Percentiles rank a stretch among this genome's conserved stretches.
These are phyloP conservation scores for Fusarium sambucinum DNA, from an alignment of 2,329 filamentous ascomycete species.

Conservation along the genomic window DNA sequence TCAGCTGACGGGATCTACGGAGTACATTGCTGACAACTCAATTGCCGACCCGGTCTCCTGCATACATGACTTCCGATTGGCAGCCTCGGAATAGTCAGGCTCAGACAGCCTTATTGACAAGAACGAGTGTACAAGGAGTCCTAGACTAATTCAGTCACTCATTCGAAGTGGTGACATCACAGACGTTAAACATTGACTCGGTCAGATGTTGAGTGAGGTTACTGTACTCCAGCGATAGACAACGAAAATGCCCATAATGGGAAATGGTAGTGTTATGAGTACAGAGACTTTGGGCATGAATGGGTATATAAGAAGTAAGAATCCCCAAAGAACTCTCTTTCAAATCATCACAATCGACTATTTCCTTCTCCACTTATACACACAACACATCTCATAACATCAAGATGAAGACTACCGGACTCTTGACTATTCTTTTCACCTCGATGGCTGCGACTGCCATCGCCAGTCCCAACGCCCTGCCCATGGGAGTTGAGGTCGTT, in stretches of 20 bases:
- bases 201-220: background rate
- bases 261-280: too few relatives aligned
- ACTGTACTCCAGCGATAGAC: too few relatives aligned
- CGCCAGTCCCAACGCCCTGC: background rate
- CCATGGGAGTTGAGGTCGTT: background rate
- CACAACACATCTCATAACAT: background rate
- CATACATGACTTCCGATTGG: background rate
- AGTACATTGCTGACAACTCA: background rate
- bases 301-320: background rate
- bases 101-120: background rate
- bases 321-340: too few relatives aligned
- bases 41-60: background rate
- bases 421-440: background rate
- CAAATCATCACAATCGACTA: background rate
- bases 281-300: background rate
- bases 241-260: too few relatives aligned
- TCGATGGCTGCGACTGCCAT: background rate
- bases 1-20: background rate
- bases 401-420: conserved; percentile 1
- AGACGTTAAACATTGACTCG: too few relatives aligned
- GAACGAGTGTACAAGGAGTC: background rate
- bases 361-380: background rate
- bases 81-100: background rate
- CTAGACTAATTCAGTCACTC: background rate
- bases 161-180: background rate